phyloP scores from a whole-genome alignment of 2,329 filamentous ascomycete species.

The Talaromyces rugulosus region DNA sequence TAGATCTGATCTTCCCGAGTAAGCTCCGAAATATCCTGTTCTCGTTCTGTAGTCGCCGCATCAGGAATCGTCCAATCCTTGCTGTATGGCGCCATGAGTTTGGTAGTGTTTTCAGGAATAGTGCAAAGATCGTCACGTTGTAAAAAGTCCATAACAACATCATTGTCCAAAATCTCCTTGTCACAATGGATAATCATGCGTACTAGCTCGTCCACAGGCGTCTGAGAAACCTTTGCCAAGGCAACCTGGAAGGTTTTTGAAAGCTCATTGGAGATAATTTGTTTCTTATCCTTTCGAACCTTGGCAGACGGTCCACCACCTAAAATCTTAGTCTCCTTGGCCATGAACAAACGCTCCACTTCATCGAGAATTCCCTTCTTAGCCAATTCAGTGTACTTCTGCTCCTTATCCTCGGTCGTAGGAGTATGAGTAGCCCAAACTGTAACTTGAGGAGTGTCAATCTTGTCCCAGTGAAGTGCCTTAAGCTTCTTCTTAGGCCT shows the following conservation, averaged over 20 bases:
- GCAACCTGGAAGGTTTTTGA: constrained; percentile 90
- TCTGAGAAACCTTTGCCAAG: constrained; percentile 85
- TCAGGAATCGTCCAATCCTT: constrained; percentile 94
- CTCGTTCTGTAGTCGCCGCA: constrained; percentile 69
- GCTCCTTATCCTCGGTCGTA: constrained; percentile 83
- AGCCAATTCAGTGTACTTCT: constrained; percentile 90
- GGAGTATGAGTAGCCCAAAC: constrained; percentile 87
- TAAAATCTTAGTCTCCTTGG: constrained; percentile 90
- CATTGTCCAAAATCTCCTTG: constrained; percentile 78
- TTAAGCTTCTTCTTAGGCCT: constrained; percentile 99
- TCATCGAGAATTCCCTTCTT: constrained; percentile 95
- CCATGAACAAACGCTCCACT: constrained; percentile 95
- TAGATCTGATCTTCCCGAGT: constrained; percentile 96
- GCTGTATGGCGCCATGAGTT: constrained; percentile 90
- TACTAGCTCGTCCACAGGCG: constrained; percentile 76
- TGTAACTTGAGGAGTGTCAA: constrained; percentile 84
- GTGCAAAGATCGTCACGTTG: constrained; percentile 90
- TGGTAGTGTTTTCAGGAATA: constrained; percentile 83
- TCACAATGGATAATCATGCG: constrained; percentile 97
- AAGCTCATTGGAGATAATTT: constrained; percentile 87
- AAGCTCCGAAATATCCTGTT: constrained; percentile 81
- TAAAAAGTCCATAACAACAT: constrained; percentile 93
- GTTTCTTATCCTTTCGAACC: constrained; percentile 93
- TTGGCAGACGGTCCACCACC: constrained; percentile 58
- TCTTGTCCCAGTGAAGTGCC: constrained; percentile 98